phyloP scores from a whole-genome alignment of 306 rosid species.

The Cucumis sativus region DNA sequence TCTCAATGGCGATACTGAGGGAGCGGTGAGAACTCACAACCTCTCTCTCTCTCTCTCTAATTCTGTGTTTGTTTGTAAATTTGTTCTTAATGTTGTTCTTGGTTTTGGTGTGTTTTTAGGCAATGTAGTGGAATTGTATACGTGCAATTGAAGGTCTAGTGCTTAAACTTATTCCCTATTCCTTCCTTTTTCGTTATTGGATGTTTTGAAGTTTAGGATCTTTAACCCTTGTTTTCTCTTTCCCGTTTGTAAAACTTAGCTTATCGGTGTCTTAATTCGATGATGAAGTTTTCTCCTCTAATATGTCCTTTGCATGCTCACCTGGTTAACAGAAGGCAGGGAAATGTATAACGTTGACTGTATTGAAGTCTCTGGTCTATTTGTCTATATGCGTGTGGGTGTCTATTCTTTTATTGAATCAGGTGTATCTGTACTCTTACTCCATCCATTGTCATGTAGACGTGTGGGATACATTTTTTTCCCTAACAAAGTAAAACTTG shows the following conservation, averaged over 20 bases:
- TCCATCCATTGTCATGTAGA: not conserved
- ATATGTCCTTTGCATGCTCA: not conserved
- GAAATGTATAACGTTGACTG: too few relatives aligned
- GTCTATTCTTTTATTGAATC: not conserved
- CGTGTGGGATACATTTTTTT: not conserved
- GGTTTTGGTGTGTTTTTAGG: not conserved
- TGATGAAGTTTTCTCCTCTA: not conserved
- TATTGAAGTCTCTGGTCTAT: too few relatives aligned
- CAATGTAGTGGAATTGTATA: not conserved
- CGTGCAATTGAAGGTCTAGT: not conserved
- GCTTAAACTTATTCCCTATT: not conserved
- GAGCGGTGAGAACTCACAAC: conserved; percentile 34
- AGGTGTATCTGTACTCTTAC: not conserved
- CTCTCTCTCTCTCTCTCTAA: not conserved
- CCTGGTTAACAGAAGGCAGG: too few relatives aligned
- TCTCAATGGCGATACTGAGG: conserved; percentile 61
- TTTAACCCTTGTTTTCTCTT: not conserved
- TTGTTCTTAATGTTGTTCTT: not conserved
- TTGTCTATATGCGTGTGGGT: not conserved
- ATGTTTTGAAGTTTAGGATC: not conserved
- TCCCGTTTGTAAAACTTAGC: not conserved
- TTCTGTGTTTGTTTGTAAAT: not conserved
- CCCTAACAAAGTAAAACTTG: not conserved
- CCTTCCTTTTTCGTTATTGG: not conserved
- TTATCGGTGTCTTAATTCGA: not conserved